These are phyloP conservation scores for Conoideocrella luteorostrata DNA, from an alignment of 2,329 filamentous ascomycete species.

Conservation along the genomic window DNA sequence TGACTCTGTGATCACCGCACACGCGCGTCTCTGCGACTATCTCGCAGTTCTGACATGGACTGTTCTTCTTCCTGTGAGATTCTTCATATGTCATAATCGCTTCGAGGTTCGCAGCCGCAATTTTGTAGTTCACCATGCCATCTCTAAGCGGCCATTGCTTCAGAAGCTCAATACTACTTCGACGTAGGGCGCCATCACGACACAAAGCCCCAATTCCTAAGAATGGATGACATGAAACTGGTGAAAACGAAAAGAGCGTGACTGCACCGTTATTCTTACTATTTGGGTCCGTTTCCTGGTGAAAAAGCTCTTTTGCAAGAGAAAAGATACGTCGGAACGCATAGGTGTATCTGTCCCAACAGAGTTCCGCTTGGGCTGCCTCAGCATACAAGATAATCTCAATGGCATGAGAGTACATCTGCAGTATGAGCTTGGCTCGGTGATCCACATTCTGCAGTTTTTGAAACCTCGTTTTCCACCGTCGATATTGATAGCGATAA, in stretches of 20 bases:
- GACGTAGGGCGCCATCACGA: slow-evolving; percentile 1
- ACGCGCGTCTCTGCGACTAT: background rate
- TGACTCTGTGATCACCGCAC: background rate
- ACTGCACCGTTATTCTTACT: background rate
- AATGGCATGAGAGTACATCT: slow-evolving; percentile 5
- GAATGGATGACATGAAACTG: slow-evolving; percentile 2
- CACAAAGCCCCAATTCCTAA: slow-evolving; percentile 4
- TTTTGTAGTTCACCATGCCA: slow-evolving; percentile 7
- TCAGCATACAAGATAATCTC: slow-evolving; percentile 2
- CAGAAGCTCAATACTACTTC: slow-evolving; percentile 1
- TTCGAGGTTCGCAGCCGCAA: background rate
- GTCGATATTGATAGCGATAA: slow-evolving; percentile 5
- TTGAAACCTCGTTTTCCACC: slow-evolving; percentile 8
- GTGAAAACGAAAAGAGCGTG: slow-evolving; percentile 4
- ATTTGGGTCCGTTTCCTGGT: background rate
- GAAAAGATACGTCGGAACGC: slow-evolving; percentile 1
- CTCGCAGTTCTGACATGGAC: background rate
- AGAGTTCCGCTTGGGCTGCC: background rate
- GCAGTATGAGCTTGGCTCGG: slow-evolving; percentile 3
- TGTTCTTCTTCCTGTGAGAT: background rate
- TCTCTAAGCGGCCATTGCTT: slow-evolving; percentile 4
- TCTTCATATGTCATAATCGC: slow-evolving; percentile 3
- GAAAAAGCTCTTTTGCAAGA: slow-evolving; percentile 2
- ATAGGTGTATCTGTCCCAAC: slow-evolving; percentile 8
- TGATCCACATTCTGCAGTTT: slow-evolving; percentile 4